These are phyloP conservation scores for Pyricularia sp. DNA, from an alignment of 2,329 filamentous ascomycete species.

Conservation along the genomic window DNA sequence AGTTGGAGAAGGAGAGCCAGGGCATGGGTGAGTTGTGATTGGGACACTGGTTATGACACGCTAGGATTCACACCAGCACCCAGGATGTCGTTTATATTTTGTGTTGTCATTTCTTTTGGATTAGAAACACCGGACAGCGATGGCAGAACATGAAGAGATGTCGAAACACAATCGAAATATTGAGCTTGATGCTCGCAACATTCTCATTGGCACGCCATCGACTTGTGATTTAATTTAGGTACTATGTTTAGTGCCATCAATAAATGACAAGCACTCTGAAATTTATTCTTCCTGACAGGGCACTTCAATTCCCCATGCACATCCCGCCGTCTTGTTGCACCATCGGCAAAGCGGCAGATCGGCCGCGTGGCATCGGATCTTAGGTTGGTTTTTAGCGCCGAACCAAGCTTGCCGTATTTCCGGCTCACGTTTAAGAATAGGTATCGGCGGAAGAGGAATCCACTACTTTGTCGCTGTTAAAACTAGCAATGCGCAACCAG, in stretches of 20 bases:
- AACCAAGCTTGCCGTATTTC: not conserved
- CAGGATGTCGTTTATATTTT: not conserved
- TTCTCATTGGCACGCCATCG: not conserved
- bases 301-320: not conserved
- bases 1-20: constrained; percentile 15
- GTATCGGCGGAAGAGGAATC: not conserved
- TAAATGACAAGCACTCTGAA: not conserved
- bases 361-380: not conserved
- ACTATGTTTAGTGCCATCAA: no score
- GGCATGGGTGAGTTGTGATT: constrained; percentile 14
- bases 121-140: not conserved
- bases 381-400: not conserved
- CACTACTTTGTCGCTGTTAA: not conserved
- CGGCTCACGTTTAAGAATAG: not conserved
- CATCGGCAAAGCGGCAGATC: not conserved
- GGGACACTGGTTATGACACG: not conserved
- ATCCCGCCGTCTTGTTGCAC: not conserved
- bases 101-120: not conserved
- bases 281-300: not conserved
- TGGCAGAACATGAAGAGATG: not conserved
- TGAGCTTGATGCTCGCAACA: not conserved
- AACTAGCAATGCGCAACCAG: not conserved
- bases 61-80: not conserved
- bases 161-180: not conserved
- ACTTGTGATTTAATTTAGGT: not conserved